These are phyloP conservation scores for Chlamydomonas eustigma DNA, from an alignment of 139 green algal species.

Conservation along the genomic window DNA sequence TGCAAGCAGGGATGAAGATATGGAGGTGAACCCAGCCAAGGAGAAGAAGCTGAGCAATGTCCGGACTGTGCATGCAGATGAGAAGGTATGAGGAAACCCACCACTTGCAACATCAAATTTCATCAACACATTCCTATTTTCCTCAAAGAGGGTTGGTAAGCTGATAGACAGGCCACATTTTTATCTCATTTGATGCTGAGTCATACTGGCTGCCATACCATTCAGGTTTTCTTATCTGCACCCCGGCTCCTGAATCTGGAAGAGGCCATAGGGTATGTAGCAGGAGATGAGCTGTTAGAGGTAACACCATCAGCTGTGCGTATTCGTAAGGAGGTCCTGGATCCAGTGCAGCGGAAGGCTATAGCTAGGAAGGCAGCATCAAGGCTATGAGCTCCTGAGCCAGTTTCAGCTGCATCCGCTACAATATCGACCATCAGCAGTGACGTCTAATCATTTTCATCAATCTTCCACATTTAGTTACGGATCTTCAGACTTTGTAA, in stretches of 20 bases:
- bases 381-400: background rate
- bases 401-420: too few relatives aligned
- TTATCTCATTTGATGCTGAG: too few relatives aligned
- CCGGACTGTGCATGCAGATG: slow-evolving; percentile 59
- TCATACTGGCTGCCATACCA: too few relatives aligned
- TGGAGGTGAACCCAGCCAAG: slow-evolving; percentile 77
- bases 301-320: slow-evolving; percentile 68
- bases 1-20: slow-evolving; percentile 56
- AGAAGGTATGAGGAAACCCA: slow-evolving; percentile 37
- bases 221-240: slow-evolving; percentile 50
- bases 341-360: slow-evolving; percentile 18
- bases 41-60: slow-evolving; percentile 90
- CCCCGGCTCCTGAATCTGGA: slow-evolving; percentile 66
- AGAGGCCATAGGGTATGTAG: slow-evolving; percentile 84
- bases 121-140: background rate
- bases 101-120: background rate
- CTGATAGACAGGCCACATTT: too few relatives aligned
- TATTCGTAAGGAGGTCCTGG: slow-evolving; percentile 60
- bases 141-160: too few relatives aligned
- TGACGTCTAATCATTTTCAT: too few relatives aligned
- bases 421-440: too few relatives aligned
- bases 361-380: slow-evolving; percentile 1
- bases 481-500: too few relatives aligned
- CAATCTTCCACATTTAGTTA: too few relatives aligned
- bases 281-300: slow-evolving; percentile 75